Evolutionary conservation across 805 yeast species (phyloP), one percentile per base, ranked within the genome.

Genomic region (Ogataea glucozyma): DNA sequence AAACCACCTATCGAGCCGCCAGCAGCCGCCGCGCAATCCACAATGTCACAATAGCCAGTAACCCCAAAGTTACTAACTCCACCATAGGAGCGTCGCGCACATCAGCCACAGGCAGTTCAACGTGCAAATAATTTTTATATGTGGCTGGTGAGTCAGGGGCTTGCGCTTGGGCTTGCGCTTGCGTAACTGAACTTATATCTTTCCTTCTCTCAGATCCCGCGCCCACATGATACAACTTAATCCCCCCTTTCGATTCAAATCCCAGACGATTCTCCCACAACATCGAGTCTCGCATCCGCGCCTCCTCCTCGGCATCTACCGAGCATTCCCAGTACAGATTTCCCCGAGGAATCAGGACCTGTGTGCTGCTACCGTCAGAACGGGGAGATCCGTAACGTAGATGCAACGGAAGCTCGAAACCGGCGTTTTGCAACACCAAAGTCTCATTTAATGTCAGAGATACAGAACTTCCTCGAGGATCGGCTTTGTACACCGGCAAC

Each of bases 381-480:
- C 17, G 19, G 3, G 68, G 68, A 16, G 41, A 45, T 1, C 57
- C 60, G 30, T 64, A 64, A 21, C 69, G 45, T 26, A 58, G 38
- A 52, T 64, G 69, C 37, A 64, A 40, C 2, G 67, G 67, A 10
- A 64, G n/a, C 30, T 57, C 57, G 38, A 64, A 57, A 9, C 50
- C 55, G 1, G 24, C 23, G 20, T 39, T 27, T 12, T 31, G 20
- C 11, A 38, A 8, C 13, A 53, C 44, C 19, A 48, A 22, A 1
- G 48, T 27, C 3, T 44, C 49, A 14, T 56, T 51, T 31, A 64
- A 16, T 7, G 35, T 40, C 4, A 62, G 20, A 14, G 48, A 43
- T 17, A 54, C 6, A 2, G 54, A 45, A 4, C 54, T 46, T 1
- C 69, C 68, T 38, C 57, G 55, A 12, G 51, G 48, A 6, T 46